Evolutionary conservation across 2,329 filamentous ascomycete genomes (phyloP), one percentile per base, ranked within the genome.

Genomic region (Aspergillus sp.): DNA sequence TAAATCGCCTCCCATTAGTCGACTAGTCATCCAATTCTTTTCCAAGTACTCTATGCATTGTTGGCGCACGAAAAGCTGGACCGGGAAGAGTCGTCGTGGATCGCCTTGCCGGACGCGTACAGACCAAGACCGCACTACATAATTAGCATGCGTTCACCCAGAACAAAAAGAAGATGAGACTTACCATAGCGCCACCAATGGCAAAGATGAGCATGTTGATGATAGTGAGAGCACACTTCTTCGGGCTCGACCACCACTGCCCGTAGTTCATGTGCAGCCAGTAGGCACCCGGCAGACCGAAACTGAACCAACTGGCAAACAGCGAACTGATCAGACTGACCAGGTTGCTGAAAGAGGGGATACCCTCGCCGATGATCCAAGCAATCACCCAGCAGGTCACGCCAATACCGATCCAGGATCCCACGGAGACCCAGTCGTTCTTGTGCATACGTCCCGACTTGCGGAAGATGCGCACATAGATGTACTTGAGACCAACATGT

Each of bases 321-420:
- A 89, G 72, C 2, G 87, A 81, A 45, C 78, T 80, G 63, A 90
- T 85, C 39, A 91, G 75, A 8, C 85, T 85, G 28, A 91, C 77
- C 12, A 91, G 76, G 55, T 87, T 81, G 68, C 84, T 85, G 77
- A 91, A 91, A 48, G 86, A 84, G 0, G 89, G 89, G 7, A 91
- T 87, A 0, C 85, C 85, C 72, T 89, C 85, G 10, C 88, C 87
- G 58, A 91, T 87, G 58, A 91, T 74, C 80, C 86, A 89, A 2
- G 87, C 85, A 15, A 89, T 67, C 3, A 85, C 68, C 85, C 87
- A 91, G 45, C 85, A 75, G 9, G 69, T 72, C 0, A 81, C 70
- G 1, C 84, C 82, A 48, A 91, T 84, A 2, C 63, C 80, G 12
- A 85, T 66, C 89, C 89, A 91, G n/a, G 80, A 81, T 1, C 80